Percentiles rank a stretch among this genome's conserved stretches.
Conservation (phyloP, 2,329 filamentous ascomycete species). For the Paecilomyces formosus region DNA sequence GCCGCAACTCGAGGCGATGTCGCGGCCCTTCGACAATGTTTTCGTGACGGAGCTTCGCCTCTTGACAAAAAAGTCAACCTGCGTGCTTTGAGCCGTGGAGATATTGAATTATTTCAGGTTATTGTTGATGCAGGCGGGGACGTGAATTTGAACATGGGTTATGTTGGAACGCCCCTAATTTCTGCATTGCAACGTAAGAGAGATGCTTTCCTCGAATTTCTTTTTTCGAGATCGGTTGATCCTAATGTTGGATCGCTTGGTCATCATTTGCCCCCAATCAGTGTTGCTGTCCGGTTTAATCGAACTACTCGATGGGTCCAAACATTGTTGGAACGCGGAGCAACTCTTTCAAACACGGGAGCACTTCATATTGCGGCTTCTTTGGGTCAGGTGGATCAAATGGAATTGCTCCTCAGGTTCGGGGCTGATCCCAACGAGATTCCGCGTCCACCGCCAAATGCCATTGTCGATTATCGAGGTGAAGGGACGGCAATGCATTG, state of each 20-base stretch:
- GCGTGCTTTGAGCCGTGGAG: not conserved
- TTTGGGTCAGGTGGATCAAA: not conserved
- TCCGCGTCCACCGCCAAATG: not conserved
- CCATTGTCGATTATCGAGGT: not conserved
- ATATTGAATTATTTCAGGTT: not conserved
- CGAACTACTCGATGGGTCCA: not conserved
- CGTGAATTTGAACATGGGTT: not conserved
- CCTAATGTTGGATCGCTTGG: not conserved
- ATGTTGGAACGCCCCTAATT: not conserved
- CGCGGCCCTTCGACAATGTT: not conserved
- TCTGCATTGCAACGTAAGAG: not conserved
- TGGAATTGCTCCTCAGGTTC: not conserved
- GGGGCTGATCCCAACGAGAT: not conserved
- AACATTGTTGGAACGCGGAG: not conserved
- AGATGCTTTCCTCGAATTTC: not conserved
- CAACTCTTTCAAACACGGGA: not conserved
- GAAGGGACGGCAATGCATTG: not conserved
- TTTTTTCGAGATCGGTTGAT: not conserved
- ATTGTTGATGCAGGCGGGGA: not conserved
- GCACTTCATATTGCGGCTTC: not conserved
- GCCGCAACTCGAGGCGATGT: not conserved
- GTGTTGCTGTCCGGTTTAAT: not conserved
- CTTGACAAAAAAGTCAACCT: not conserved
- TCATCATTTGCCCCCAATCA: not conserved
- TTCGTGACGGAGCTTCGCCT: not conserved